Percentiles rank a stretch among this genome's conserved stretches.
Evolutionary conservation across 2,329 filamentous ascomycete species (phyloP).

Genomic region (Botryosphaeria dothidea): DNA sequence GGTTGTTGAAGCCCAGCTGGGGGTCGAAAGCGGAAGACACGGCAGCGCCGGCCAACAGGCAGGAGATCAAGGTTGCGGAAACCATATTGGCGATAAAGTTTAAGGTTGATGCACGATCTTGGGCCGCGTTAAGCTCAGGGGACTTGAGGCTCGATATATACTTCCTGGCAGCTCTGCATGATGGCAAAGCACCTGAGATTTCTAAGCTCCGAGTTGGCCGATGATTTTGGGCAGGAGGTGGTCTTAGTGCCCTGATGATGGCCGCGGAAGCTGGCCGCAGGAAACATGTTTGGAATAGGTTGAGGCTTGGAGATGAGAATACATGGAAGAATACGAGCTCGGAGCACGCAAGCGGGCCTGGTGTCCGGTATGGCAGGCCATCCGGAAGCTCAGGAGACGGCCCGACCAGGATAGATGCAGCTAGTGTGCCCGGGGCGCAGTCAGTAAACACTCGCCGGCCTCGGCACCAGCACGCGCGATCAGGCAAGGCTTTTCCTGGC

Average conservation of each 20-base stretch:
- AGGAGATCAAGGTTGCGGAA: background rate
- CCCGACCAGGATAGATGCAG: background rate
- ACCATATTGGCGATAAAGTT: slow-evolving; percentile 1
- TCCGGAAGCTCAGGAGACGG: background rate
- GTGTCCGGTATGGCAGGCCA: background rate
- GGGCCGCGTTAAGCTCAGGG: background rate
- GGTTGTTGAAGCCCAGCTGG: slow-evolving; percentile 11
- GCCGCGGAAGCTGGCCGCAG: background rate
- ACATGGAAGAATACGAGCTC: background rate
- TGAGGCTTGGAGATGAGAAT: background rate
- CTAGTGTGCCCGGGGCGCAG: background rate
- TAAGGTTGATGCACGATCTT: background rate
- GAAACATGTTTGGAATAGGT: background rate
- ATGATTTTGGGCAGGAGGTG: background rate
- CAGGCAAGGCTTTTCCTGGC: background rate
- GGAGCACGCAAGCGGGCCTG: background rate
- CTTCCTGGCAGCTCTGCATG: background rate
- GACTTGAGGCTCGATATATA: background rate
- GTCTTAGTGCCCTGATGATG: background rate
- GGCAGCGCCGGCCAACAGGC: background rate
- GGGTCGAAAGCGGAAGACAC: slow-evolving; percentile 8
- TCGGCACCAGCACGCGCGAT: background rate
- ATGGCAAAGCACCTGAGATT: background rate
- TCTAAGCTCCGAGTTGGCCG: background rate
- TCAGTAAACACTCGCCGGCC: background rate